A percentile compares a stretch with the other conserved stretches of the same genome.
phyloP scores from a whole-genome alignment of 257 asterid species.

The Fraxinus anomala region DNA sequence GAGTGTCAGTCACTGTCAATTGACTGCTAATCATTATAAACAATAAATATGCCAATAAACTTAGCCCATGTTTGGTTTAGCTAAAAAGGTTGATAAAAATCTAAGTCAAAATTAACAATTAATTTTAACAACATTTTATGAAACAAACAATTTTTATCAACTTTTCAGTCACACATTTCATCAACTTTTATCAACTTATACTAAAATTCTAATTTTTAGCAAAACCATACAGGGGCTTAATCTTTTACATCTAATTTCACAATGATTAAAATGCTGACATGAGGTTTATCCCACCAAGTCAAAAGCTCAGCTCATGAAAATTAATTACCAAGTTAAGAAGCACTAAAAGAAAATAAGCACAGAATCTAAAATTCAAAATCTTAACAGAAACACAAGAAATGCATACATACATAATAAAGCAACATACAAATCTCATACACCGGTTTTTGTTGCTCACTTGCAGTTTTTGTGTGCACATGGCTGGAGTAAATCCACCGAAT shows the following conservation, averaged over 20 bases:
- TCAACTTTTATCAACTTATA: too few species aligned
- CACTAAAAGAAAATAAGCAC: too few species aligned
- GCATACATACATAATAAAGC: background rate
- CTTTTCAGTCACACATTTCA: too few species aligned
- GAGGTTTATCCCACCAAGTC: background rate
- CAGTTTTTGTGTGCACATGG: background rate
- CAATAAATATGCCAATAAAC: background rate
- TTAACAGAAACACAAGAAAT: background rate
- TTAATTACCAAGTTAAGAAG: background rate
- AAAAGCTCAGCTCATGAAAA: background rate
- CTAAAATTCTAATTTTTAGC: too few species aligned
- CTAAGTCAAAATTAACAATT: too few species aligned
- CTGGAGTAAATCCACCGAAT: background rate
- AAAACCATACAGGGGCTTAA: too few species aligned
- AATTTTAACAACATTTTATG: too few species aligned
- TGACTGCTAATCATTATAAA: background rate
- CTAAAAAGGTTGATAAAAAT: too few species aligned
- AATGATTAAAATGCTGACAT: background rate
- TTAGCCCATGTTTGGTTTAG: too few species aligned
- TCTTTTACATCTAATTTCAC: too few species aligned
- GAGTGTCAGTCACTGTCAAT: background rate
- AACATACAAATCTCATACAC: background rate
- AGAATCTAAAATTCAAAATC: too few species aligned
- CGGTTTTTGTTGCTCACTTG: background rate
- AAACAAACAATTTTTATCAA: too few species aligned